These are phyloP conservation scores for Astrothelium macrocarpum DNA, from an alignment of 495 filamentous ascomycete genomes.

Conservation along the genomic window DNA sequence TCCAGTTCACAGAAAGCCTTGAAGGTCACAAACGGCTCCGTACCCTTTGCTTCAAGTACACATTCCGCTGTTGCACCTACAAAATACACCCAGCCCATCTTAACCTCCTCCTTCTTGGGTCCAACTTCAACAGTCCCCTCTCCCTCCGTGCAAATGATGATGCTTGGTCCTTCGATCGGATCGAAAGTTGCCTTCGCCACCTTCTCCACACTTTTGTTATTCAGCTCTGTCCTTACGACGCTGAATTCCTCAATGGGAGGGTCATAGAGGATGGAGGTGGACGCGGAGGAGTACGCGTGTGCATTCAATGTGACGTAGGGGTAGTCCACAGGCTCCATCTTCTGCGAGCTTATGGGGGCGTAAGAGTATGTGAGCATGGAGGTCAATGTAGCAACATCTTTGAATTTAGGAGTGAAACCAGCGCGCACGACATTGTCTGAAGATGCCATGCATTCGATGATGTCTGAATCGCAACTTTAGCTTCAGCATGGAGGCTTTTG, in stretches of 20 bases:
- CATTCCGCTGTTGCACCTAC: constrained; percentile 84
- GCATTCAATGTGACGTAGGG: constrained; percentile 72
- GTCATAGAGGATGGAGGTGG: constrained; percentile 66
- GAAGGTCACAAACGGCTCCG: constrained; percentile 71
- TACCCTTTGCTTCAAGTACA: constrained; percentile 57
- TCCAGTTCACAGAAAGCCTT: constrained; percentile 91
- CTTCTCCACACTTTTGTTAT: constrained; percentile 39
- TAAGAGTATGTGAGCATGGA: constrained; percentile 90
- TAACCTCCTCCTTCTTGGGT: constrained; percentile 58
- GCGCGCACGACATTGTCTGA: constrained; percentile 97
- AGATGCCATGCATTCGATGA: constrained; percentile 97
- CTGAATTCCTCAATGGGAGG: constrained; percentile 96
- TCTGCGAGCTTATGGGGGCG: constrained; percentile 87
- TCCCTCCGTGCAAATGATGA: constrained; percentile 80
- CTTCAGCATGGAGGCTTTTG: neutral
- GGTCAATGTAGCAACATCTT: constrained; percentile 86
- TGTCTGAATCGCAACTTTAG: constrained; percentile 43
- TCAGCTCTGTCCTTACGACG: constrained; percentile 72
- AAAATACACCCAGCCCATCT: constrained; percentile 80
- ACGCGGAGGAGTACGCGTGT: constrained; percentile 64
- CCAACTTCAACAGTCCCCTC: constrained; percentile 77
- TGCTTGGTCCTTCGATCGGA: constrained; percentile 75
- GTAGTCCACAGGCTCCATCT: constrained; percentile 77
- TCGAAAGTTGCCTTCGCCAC: constrained; percentile 75
- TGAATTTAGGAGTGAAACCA: constrained; percentile 96